These are phyloP conservation scores for Neurospora sp. DNA, from an alignment of 495 filamentous ascomycete species.

Conservation along the genomic window DNA sequence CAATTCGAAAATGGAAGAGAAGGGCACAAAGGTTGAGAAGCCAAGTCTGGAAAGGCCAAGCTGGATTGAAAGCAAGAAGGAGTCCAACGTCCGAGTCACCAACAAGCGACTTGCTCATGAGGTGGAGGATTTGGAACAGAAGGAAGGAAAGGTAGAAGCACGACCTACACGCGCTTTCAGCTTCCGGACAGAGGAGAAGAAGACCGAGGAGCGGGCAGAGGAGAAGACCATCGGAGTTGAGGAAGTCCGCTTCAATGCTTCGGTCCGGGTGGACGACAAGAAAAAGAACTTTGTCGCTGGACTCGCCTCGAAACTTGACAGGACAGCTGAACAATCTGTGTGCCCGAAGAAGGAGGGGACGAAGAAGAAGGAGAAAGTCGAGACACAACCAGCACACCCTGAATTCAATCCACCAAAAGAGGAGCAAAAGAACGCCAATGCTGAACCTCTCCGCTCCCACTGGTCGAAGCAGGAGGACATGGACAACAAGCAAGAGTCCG, in stretches of 20 bases:
- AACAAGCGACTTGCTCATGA: not conserved
- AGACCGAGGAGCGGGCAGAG: not conserved
- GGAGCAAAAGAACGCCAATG: not conserved
- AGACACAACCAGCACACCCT: not conserved
- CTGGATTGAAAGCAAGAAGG: not conserved
- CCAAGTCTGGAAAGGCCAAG: not conserved
- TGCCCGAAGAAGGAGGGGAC: not conserved
- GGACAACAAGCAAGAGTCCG: not conserved
- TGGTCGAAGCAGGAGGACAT: not conserved
- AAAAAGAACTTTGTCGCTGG: not conserved
- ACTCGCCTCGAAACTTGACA: not conserved
- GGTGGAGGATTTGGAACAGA: not conserved
- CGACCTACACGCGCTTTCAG: not conserved
- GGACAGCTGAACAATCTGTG: not conserved
- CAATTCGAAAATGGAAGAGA: not conserved
- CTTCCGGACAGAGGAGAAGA: not conserved
- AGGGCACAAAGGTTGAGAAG: not conserved
- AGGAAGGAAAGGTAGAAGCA: not conserved
- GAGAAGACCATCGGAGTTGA: not conserved
- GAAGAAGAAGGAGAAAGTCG: not conserved
- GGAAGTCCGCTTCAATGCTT: not conserved
- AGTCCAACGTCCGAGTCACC: not conserved
- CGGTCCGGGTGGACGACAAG: not conserved
- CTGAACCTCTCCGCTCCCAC: not conserved
- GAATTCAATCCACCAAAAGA: not conserved